These are phyloP conservation scores for Wickerhamiella dianesei DNA, from an alignment of 805 yeast genomes.

Conservation along the genomic window DNA sequence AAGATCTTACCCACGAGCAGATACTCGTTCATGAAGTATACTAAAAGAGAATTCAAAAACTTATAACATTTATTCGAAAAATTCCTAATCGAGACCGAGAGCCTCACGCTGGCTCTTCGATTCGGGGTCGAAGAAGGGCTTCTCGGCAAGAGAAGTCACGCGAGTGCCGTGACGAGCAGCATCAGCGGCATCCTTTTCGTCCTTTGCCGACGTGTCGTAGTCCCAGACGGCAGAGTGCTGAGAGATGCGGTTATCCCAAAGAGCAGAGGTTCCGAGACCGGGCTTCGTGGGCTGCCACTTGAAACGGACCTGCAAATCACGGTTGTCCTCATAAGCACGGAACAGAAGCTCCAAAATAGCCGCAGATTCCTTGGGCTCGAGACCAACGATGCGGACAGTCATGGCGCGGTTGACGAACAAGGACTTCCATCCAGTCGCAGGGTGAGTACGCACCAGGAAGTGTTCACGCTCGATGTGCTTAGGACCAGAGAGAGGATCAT, in stretches of 20 bases:
- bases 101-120: slow-evolving; percentile 18
- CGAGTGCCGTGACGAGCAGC: slow-evolving; percentile 36
- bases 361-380: slow-evolving; percentile 60
- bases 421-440: slow-evolving; percentile 50
- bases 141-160: slow-evolving; percentile 40
- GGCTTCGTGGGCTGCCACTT: slow-evolving; percentile 34
- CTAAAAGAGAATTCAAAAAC: no score
- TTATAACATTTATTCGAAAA: no score
- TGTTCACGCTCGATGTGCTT: slow-evolving; percentile 38
- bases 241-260: slow-evolving; percentile 44
- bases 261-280: slow-evolving; percentile 24
- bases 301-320: slow-evolving; percentile 35
- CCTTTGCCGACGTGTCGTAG: slow-evolving; percentile 14
- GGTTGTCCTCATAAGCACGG: slow-evolving; percentile 21
- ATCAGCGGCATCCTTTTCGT: background rate
- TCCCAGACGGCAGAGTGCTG: slow-evolving; percentile 41
- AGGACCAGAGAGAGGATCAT: slow-evolving; percentile 20
- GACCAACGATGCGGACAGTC: slow-evolving; percentile 52
- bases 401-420: slow-evolving; percentile 45
- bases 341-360: slow-evolving; percentile 44
- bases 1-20: no score
- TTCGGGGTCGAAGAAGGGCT: slow-evolving; percentile 37
- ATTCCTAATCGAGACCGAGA: slow-evolving; percentile 8
- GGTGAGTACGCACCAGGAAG: slow-evolving; percentile 48
- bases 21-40: no score